phyloP scores from a whole-genome alignment of 331 rosid species.

The Prunus yedoensis region DNA sequence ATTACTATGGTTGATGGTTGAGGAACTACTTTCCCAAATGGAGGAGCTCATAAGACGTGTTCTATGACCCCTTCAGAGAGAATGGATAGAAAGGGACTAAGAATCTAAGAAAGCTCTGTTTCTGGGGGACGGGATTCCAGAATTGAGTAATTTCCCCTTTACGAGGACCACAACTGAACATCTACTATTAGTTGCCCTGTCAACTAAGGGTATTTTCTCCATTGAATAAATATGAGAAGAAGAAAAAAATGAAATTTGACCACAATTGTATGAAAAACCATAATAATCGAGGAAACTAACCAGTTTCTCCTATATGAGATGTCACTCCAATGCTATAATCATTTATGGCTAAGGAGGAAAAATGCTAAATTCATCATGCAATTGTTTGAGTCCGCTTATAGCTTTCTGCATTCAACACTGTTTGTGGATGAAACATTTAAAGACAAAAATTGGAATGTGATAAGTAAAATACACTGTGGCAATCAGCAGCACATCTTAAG shows the following conservation, averaged over 20 bases:
- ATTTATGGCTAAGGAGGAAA: too few relatives aligned
- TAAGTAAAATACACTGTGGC: too few relatives aligned
- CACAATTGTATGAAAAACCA: not conserved
- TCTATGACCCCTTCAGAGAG: not conserved
- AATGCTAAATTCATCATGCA: not conserved
- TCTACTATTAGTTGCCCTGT: not conserved
- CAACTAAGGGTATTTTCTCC: not conserved
- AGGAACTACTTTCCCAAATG: not conserved
- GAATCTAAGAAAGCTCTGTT: not conserved
- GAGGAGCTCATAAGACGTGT: not conserved
- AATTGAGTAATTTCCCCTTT: not conserved
- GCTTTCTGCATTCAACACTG: constrained; percentile 7
- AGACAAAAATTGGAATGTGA: not conserved
- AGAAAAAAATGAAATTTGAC: not conserved
- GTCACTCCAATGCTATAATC: not conserved
- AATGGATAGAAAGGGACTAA: not conserved
- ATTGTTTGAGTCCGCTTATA: not conserved
- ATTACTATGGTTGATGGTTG: not conserved
- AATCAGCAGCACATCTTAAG: not conserved
- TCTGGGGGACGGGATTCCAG: not conserved
- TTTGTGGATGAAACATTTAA: not conserved
- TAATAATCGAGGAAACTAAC: not conserved
- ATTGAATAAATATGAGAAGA: not conserved
- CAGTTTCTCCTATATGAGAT: not conserved
- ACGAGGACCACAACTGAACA: not conserved